These are phyloP conservation scores for Hibiscus syriacus DNA, from an alignment of 345 rosid genomes.

Conservation along the genomic window DNA sequence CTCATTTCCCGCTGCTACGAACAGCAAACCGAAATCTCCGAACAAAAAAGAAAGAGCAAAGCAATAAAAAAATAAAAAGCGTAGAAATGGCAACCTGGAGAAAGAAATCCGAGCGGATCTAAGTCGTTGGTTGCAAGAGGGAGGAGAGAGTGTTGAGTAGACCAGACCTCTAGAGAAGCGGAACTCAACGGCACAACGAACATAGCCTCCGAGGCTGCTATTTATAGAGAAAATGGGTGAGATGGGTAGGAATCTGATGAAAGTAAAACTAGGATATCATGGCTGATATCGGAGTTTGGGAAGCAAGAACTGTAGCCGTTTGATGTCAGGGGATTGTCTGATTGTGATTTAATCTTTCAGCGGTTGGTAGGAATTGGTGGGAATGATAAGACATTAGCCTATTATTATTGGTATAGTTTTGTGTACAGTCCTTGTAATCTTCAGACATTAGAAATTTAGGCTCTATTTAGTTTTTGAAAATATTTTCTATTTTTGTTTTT, in stretches of 20 bases:
- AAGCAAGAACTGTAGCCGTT: slow-evolving; percentile 13
- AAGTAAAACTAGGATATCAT: background rate
- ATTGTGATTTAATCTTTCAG: background rate
- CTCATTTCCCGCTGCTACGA: background rate
- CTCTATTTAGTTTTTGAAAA: too few species aligned
- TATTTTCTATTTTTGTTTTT: too few species aligned
- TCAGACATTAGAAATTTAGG: too few species aligned
- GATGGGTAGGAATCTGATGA: slow-evolving; percentile 8
- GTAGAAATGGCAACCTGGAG: slow-evolving; percentile 12
- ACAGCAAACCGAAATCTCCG: background rate
- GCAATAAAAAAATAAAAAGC: background rate
- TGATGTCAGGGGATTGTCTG: slow-evolving; percentile 1
- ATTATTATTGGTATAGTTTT: too few species aligned
- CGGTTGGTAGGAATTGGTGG: slow-evolving; percentile 26
- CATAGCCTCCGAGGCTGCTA: background rate
- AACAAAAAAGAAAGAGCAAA: background rate
- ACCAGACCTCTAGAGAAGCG: slow-evolving; percentile 15
- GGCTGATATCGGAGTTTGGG: background rate
- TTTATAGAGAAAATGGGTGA: slow-evolving; percentile 22
- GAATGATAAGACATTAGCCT: background rate
- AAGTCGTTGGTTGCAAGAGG: background rate
- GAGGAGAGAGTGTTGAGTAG: background rate
- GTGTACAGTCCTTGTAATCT: too few species aligned
- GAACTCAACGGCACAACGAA: slow-evolving; percentile 8
- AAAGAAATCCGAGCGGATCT: slow-evolving; percentile 10